Percentiles rank a stretch among this genome's conserved stretches.
These are phyloP conservation scores for Neurospora sp. DNA, from an alignment of 495 filamentous ascomycete genomes.

Conservation along the genomic window DNA sequence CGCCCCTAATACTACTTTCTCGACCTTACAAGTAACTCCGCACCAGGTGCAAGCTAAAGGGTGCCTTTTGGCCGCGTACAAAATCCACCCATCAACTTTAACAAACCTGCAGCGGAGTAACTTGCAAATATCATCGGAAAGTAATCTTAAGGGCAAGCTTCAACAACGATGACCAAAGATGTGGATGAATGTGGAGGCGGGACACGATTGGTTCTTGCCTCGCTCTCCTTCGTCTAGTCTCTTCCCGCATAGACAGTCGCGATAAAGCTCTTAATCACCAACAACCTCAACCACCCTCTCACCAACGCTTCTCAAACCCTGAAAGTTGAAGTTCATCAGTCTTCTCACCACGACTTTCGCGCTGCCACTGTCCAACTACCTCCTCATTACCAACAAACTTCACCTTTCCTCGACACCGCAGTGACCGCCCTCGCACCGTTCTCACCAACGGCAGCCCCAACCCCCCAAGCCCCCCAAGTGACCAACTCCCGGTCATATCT, in stretches of 20 bases:
- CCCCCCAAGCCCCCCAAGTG: not conserved
- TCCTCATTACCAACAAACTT: not conserved
- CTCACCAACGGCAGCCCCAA: not conserved
- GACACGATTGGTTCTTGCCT: not conserved
- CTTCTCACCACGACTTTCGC: not conserved
- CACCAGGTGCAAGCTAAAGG: not conserved
- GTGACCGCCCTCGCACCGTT: not conserved
- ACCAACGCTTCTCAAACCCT: too few species aligned
- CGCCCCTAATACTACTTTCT: not conserved
- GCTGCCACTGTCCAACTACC: not conserved
- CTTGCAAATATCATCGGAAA: not conserved
- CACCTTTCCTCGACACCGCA: not conserved
- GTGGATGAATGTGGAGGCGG: not conserved
- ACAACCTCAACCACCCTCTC: not conserved
- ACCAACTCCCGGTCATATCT: not conserved
- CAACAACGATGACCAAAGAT: not conserved
- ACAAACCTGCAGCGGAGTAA: not conserved
- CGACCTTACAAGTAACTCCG: not conserved
- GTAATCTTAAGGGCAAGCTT: not conserved
- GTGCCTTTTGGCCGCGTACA: not conserved
- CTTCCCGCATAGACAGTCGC: too few species aligned
- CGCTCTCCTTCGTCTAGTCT: too few species aligned
- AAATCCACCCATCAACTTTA: not conserved
- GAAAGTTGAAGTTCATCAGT: not conserved
- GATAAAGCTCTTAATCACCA: not conserved